Evolutionary conservation across 1,284 basidiomycete genomes (phyloP).

Genomic region (Leccinum idahoense): DNA sequence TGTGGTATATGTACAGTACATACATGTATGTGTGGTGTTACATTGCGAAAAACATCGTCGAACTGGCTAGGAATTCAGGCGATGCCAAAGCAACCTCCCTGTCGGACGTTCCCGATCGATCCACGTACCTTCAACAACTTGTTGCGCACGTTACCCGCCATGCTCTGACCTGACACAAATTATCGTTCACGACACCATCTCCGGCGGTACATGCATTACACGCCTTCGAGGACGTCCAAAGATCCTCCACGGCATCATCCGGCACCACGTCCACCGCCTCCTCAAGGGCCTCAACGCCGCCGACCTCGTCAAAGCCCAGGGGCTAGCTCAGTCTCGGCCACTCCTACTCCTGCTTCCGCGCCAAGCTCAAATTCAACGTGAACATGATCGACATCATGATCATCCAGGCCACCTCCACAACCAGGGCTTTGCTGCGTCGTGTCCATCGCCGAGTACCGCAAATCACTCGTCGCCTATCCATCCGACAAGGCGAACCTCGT

Average conservation of each 20-base stretch:
- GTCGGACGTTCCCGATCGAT: too few species aligned
- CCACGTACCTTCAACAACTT: too few species aligned
- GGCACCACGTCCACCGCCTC: slow-evolving; percentile 88
- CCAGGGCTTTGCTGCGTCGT: slow-evolving; percentile 85
- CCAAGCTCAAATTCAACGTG: slow-evolving; percentile 37
- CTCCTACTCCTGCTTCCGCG: slow-evolving; percentile 79
- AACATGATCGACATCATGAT: too few species aligned
- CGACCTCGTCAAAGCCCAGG: slow-evolving; percentile 82
- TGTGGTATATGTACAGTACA: too few species aligned
- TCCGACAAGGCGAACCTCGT: slow-evolving; percentile 98
- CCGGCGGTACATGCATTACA: slow-evolving; percentile 69
- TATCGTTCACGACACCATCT: slow-evolving; percentile 87
- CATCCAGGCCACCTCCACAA: slow-evolving; percentile 83
- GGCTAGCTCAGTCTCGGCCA: slow-evolving; percentile 88
- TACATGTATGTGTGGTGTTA: too few species aligned
- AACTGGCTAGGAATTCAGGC: too few species aligned
- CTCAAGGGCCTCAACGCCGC: slow-evolving; percentile 85
- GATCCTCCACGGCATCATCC: slow-evolving; percentile 59
- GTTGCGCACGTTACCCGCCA: too few species aligned
- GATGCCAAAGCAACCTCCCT: too few species aligned
- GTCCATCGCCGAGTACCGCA: slow-evolving; percentile 91
- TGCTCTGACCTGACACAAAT: slow-evolving; percentile 29
- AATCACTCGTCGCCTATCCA: slow-evolving; percentile 85
- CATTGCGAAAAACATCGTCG: too few species aligned
- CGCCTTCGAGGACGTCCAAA: slow-evolving; percentile 42